Percentiles rank a stretch among this genome's conserved stretches.
phyloP scores from a whole-genome alignment of 2,329 filamentous ascomycete species.

The Ilyonectria sp. region DNA sequence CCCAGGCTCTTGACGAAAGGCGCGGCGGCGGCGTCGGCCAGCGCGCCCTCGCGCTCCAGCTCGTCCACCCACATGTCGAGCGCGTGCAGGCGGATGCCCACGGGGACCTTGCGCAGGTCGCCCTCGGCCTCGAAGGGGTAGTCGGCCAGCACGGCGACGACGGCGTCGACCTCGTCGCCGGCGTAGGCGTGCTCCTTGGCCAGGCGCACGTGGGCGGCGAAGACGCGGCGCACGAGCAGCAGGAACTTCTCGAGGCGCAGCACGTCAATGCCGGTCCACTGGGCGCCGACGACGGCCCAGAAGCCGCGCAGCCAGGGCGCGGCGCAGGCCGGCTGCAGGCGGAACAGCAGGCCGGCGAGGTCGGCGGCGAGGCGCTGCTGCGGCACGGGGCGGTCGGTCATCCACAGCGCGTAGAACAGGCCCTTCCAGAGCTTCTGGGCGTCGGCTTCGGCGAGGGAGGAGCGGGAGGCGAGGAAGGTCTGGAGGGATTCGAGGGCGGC shows the following conservation, averaged over 20 bases:
- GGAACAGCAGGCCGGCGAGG: constrained; percentile 77
- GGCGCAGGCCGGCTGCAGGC: constrained; percentile 65
- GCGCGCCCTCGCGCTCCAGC: constrained; percentile 77
- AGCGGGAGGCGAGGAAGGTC: constrained; percentile 79
- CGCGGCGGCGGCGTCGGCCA: constrained; percentile 56
- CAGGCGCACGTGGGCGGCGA: constrained; percentile 78
- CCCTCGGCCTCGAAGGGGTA: constrained; percentile 55
- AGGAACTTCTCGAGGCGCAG: constrained; percentile 94
- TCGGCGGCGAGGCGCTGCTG: constrained; percentile 88
- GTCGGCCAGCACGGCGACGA: constrained; percentile 48
- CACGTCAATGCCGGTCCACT: constrained; percentile 83
- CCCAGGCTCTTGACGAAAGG: constrained; percentile 69
- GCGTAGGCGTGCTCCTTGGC: constrained; percentile 53
- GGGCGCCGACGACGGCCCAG: constrained; percentile 78
- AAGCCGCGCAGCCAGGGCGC: constrained; percentile 73
- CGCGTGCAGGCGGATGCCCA: constrained; percentile 88
- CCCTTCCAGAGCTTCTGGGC: constrained; percentile 94
- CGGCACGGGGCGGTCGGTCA: constrained; percentile 89
- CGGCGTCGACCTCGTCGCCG: constrained; percentile 48
- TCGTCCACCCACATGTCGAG: constrained; percentile 95
- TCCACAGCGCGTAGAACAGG: constrained; percentile 93
- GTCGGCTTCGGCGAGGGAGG: constrained; percentile 76
- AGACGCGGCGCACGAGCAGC: constrained; percentile 83
- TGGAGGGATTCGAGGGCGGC: constrained; percentile 83
- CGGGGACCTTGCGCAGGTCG: constrained; percentile 75